Conservation (phyloP, 345 rosid species). For the Hevea brasiliensis region DNA sequence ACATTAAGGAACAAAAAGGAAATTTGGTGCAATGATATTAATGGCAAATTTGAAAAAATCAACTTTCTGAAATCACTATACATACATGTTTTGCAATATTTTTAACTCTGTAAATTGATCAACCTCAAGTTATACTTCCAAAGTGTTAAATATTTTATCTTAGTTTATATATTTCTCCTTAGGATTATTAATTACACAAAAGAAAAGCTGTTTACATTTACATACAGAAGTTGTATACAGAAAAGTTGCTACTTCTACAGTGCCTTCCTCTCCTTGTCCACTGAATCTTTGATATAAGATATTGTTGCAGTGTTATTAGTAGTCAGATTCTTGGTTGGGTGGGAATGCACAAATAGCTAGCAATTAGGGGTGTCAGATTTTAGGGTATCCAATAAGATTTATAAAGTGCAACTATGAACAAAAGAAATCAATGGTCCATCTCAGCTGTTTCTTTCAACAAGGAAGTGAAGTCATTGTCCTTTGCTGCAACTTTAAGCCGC, state of each 20-base stretch:
- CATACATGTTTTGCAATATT: background rate
- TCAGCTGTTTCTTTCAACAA: conserved; percentile 8
- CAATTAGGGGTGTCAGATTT: background rate
- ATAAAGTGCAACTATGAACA: background rate
- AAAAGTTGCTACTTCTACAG: too few relatives aligned
- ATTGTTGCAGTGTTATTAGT: background rate
- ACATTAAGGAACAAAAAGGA: background rate
- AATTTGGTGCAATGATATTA: conserved; percentile 6
- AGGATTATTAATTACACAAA: too few relatives aligned
- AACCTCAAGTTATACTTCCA: conserved; percentile 6
- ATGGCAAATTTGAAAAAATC: background rate
- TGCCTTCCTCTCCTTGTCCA: too few relatives aligned
- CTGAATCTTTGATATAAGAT: conserved; percentile 6
- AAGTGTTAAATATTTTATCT: background rate
- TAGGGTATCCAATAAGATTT: background rate
- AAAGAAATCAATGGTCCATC: conserved; percentile 14
- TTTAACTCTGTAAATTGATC: background rate
- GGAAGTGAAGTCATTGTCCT: conserved; percentile 18
- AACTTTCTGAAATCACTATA: background rate
- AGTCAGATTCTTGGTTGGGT: background rate
- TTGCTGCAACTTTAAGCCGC: conserved; percentile 1
- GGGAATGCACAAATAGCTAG: background rate
- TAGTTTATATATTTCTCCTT: background rate
- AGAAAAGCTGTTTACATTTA: too few relatives aligned
- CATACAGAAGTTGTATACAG: too few relatives aligned